phyloP scores from a whole-genome alignment of 768 basidiomycete species.

The Hypsizygus marmoreus region DNA sequence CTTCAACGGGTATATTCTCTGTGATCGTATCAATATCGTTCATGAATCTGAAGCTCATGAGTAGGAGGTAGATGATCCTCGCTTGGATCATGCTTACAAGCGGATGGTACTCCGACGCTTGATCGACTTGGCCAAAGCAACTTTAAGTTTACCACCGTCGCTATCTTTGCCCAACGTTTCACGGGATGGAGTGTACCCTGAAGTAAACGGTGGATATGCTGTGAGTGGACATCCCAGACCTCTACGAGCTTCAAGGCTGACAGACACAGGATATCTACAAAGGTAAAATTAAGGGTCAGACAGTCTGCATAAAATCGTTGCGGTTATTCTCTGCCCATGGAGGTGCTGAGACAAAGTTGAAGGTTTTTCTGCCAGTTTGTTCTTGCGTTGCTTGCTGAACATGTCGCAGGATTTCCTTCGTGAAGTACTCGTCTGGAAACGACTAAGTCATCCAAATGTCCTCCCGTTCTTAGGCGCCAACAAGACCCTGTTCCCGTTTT shows the following conservation, averaged over 20 bases:
- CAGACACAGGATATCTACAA: conserved; percentile 21
- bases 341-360: conserved; percentile 12
- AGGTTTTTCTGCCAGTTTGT: conserved; percentile 7
- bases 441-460: conserved; percentile 27
- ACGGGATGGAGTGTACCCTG: conserved; percentile 9
- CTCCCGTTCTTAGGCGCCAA: conserved; percentile 26
- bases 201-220: conserved; percentile 31
- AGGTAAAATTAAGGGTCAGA: conserved; percentile 10
- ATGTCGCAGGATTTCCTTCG: conserved; percentile 22
- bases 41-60: neutral
- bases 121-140: conserved; percentile 14
- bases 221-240: conserved; percentile 7
- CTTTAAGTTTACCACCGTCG: conserved; percentile 23
- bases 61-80: conserved; percentile 8
- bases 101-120: conserved; percentile 15
- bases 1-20: conserved; percentile 7
- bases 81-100: neutral
- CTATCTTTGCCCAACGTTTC: conserved; percentile 19
- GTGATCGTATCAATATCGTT: neutral
- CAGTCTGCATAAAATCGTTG: conserved; percentile 23
- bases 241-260: neutral
- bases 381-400: neutral
- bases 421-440: conserved; percentile 25
- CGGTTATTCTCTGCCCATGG: conserved; percentile 14
- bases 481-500: conserved; percentile 11